These are phyloP conservation scores for Gloeopeniophorella convolvens DNA, from an alignment of 768 basidiomycete genomes.

Conservation along the genomic window DNA sequence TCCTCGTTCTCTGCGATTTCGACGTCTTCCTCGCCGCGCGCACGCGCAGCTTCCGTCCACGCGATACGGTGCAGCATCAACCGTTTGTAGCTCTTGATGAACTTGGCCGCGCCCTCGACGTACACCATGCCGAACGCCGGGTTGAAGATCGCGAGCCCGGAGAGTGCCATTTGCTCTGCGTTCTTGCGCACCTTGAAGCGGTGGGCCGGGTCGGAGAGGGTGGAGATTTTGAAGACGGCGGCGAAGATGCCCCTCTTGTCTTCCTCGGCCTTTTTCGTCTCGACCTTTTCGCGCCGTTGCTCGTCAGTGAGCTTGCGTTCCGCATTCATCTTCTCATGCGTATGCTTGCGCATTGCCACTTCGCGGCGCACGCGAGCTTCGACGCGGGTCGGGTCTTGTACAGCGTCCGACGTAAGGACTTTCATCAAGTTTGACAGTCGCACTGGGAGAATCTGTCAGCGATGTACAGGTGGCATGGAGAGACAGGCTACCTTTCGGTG, in stretches of 20 bases:
- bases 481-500: conserved; percentile 72
- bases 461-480: background rate
- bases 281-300: conserved; percentile 79
- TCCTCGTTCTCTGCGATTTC: conserved; percentile 49
- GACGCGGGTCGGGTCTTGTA: conserved; percentile 95
- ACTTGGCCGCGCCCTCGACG: conserved; percentile 86
- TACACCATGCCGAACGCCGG: conserved; percentile 86
- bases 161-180: conserved; percentile 83
- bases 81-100: conserved; percentile 79
- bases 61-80: conserved; percentile 83
- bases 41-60: conserved; percentile 89
- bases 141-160: conserved; percentile 88
- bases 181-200: conserved; percentile 97
- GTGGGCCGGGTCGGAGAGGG: conserved; percentile 85
- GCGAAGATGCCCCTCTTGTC: conserved; percentile 80
- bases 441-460: conserved; percentile 41
- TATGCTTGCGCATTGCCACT: conserved; percentile 82
- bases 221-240: conserved; percentile 88
- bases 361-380: conserved; percentile 93
- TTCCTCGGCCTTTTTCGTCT: conserved; percentile 78
- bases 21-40: conserved; percentile 65
- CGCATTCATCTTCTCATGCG: conserved; percentile 89
- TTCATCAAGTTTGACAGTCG: conserved; percentile 96
- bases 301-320: conserved; percentile 91
- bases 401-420: conserved; percentile 91